Evolutionary conservation across 768 basidiomycete genomes (phyloP).

Genomic region (Lentinula sp.): DNA sequence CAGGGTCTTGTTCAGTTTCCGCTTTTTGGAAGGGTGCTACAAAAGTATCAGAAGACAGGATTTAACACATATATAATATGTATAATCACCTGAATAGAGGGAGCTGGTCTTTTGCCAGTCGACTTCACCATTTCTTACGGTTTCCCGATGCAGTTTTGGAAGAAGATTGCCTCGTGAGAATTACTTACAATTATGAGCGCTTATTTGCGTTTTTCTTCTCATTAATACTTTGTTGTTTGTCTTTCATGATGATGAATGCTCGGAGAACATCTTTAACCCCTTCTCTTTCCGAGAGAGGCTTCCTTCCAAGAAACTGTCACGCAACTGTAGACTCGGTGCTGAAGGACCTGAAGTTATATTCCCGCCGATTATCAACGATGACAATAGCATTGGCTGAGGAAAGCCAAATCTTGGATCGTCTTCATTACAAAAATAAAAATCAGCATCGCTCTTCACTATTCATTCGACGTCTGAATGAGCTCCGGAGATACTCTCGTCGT

Average conservation of each 20-base stretch:
- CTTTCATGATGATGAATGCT: background rate
- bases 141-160: background rate
- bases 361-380: slow-evolving; percentile 45
- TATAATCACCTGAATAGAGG: background rate
- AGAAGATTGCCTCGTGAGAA: background rate
- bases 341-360: slow-evolving; percentile 51
- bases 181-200: background rate
- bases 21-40: slow-evolving; percentile 4
- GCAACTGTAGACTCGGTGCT: slow-evolving; percentile 46
- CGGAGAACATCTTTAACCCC: background rate
- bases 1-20: background rate
- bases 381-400: slow-evolving; percentile 42
- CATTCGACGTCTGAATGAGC: slow-evolving; percentile 61
- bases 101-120: background rate
- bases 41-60: background rate
- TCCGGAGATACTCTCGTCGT: slow-evolving; percentile 45
- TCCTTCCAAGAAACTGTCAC: background rate
- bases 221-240: background rate
- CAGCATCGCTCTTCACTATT: slow-evolving; percentile 67
- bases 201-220: no score
- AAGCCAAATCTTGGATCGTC: slow-evolving; percentile 51
- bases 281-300: background rate
- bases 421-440: slow-evolving; percentile 78
- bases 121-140: background rate
- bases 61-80: background rate